Percentiles rank a stretch among this genome's conserved stretches.
Evolutionary conservation across 169 alveolate species (phyloP).

Genomic region (Cryptosporidium ubiquitum): DNA sequence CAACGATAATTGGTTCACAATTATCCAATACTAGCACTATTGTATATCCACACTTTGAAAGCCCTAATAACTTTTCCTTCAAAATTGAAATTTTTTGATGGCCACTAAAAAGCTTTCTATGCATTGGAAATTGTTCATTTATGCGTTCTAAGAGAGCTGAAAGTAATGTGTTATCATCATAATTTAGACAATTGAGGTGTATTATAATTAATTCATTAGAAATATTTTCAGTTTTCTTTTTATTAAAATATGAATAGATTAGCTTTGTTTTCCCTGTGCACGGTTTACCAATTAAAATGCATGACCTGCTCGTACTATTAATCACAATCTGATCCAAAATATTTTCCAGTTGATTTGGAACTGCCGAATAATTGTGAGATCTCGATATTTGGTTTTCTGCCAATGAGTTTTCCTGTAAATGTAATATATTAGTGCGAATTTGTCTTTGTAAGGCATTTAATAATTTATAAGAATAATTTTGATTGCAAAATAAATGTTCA

Average conservation of each 20-base stretch:
- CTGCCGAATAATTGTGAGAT: too few relatives aligned
- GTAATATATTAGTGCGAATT: conserved; percentile 10
- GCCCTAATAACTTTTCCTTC: conserved; percentile 44
- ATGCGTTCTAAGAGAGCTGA: conserved; percentile 24
- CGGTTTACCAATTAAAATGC: conserved; percentile 49
- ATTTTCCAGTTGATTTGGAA: not conserved
- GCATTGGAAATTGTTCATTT: conserved; percentile 63
- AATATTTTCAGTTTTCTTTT: not conserved
- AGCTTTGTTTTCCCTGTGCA: conserved; percentile 49
- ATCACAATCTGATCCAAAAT: conserved; percentile 31
- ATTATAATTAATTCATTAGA: conserved; percentile 6
- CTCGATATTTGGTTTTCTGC: not conserved
- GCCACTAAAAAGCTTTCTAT: conserved; percentile 52
- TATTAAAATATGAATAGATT: conserved; percentile 21
- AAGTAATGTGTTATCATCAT: conserved; percentile 57
- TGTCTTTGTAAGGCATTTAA: conserved; percentile 5
- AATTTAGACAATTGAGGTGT: conserved; percentile 53
- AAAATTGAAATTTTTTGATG: conserved; percentile 52
- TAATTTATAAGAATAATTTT: conserved; percentile 9
- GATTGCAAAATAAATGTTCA: not conserved
- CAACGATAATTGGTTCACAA: conserved; percentile 47
- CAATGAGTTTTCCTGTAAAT: not conserved
- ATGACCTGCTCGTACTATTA: conserved; percentile 42
- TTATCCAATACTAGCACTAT: conserved; percentile 39
- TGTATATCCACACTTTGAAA: conserved; percentile 51